Percentiles rank a stretch among this genome's conserved stretches.
Conservation (phyloP, 352 stramenopile genomes). For the Globisporangium yorkense region DNA sequence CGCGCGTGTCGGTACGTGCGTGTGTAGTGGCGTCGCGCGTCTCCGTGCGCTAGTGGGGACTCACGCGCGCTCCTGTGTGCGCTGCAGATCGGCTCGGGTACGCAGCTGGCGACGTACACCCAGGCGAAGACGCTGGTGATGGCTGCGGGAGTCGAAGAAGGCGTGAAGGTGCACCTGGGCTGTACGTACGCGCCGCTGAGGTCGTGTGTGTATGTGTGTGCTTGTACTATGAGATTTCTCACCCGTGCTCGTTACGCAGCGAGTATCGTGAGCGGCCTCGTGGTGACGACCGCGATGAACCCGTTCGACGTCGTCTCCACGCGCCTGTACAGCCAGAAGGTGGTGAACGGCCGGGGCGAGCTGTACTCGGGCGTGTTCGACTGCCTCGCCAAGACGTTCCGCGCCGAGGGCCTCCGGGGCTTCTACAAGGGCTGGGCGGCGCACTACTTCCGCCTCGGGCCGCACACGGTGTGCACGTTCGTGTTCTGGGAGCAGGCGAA, state of each 20-base stretch:
- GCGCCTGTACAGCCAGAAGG: conserved; percentile 83
- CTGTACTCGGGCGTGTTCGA: conserved; percentile 73
- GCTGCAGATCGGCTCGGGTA: conserved; percentile 68
- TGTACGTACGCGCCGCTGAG: conserved; percentile 29
- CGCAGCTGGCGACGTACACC: conserved; percentile 81
- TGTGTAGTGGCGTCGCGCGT: neutral
- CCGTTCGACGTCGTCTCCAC: conserved; percentile 86
- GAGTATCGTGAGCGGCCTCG: conserved; percentile 73
- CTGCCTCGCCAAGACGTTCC: conserved; percentile 76
- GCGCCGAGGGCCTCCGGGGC: conserved; percentile 63
- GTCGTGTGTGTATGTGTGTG: neutral
- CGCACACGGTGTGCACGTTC: conserved; percentile 85
- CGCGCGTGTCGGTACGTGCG: conserved; percentile 61
- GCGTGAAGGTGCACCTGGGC: conserved; percentile 68
- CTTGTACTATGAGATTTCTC: neutral
- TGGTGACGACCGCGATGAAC: conserved; percentile 85
- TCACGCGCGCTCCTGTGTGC: neutral
- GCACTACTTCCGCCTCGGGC: conserved; percentile 83
- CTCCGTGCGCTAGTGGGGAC: neutral
- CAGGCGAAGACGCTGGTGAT: conserved; percentile 81
- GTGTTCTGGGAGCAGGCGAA: conserved; percentile 86
- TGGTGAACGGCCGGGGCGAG: conserved; percentile 80
- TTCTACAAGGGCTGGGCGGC: conserved; percentile 87
- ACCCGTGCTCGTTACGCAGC: conserved; percentile 20
- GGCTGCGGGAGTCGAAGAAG: conserved; percentile 66